Evolutionary conservation across 208 protist species (phyloP).

Genomic region (Trichomonas gallinae): DNA sequence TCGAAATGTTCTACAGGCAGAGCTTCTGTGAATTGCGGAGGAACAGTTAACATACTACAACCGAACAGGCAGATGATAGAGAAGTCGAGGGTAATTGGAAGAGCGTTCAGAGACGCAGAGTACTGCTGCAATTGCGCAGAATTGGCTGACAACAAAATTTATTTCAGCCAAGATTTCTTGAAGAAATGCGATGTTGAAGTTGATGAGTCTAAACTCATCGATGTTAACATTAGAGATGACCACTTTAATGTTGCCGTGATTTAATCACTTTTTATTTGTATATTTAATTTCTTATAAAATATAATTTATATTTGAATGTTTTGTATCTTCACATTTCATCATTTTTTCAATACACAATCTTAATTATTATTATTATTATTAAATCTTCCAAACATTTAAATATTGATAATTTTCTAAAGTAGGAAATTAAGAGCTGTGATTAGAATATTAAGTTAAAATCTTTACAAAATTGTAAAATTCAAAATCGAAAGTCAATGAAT

Average conservation of each 20-base stretch:
- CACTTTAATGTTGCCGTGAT: not conserved
- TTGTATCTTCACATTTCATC: no score
- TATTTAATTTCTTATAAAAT: no score
- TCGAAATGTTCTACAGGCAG: not conserved
- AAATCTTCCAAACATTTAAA: no score
- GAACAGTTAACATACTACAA: not conserved
- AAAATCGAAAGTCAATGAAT: no score
- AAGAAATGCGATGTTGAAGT: not conserved
- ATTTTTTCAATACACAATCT: no score
- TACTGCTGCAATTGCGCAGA: not conserved
- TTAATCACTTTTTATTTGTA: not conserved
- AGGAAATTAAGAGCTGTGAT: no score
- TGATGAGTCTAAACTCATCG: not conserved
- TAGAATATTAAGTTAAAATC: no score
- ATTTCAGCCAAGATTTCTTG: not conserved
- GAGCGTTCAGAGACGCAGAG: not conserved
- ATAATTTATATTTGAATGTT: no score
- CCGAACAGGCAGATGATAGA: not conserved
- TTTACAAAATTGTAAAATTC: no score
- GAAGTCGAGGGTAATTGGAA: not conserved
- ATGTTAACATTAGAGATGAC: not conserved
- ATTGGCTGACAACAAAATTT: not conserved
- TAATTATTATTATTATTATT: no score
- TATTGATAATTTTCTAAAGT: no score
- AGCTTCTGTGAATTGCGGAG: not conserved